Percentiles rank a stretch among this genome's conserved stretches.
Evolutionary conservation across 495 filamentous ascomycete genomes (phyloP).

Genomic region (Hypoxylon rickii): DNA sequence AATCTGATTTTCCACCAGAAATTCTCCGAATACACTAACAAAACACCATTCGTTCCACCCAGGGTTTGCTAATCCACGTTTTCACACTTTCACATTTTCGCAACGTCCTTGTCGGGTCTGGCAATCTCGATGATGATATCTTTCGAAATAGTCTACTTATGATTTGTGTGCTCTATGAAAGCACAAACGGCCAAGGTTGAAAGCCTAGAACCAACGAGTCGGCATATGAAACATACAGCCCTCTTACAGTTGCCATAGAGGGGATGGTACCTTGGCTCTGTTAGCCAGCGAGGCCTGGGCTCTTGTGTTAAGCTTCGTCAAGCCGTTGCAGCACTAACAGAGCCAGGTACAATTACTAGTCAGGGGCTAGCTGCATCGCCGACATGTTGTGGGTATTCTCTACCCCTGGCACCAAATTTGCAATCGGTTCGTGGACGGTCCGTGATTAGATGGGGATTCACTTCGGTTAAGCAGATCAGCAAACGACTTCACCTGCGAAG

Average conservation of each 20-base stretch:
- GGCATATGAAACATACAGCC: constrained; percentile 8
- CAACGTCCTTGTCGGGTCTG: not conserved
- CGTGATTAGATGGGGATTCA: constrained; percentile 13
- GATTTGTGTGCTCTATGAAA: too few species aligned
- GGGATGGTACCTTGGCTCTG: constrained; percentile 1
- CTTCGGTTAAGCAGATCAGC: constrained; percentile 25
- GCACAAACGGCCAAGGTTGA: not conserved
- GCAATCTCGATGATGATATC: not conserved
- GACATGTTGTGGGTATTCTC: constrained; percentile 10
- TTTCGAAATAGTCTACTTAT: too few species aligned
- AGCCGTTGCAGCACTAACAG: constrained; percentile 11
- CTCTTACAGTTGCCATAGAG: not conserved
- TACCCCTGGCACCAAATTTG: constrained; percentile 13
- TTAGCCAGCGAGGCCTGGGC: not conserved
- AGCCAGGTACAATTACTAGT: constrained; percentile 5
- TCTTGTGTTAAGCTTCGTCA: not conserved
- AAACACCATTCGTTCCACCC: too few species aligned
- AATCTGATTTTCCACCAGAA: constrained; percentile 7
- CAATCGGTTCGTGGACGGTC: constrained; percentile 11
- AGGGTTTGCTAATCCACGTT: too few species aligned
- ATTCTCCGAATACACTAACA: constrained; percentile 19
- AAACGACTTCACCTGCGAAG: constrained; percentile 3
- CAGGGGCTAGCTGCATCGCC: not conserved
- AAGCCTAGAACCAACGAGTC: constrained; percentile 8
- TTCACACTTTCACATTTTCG: too few species aligned